Conservation (phyloP, 2,329 filamentous ascomycete species). For the Eutypa lata region DNA sequence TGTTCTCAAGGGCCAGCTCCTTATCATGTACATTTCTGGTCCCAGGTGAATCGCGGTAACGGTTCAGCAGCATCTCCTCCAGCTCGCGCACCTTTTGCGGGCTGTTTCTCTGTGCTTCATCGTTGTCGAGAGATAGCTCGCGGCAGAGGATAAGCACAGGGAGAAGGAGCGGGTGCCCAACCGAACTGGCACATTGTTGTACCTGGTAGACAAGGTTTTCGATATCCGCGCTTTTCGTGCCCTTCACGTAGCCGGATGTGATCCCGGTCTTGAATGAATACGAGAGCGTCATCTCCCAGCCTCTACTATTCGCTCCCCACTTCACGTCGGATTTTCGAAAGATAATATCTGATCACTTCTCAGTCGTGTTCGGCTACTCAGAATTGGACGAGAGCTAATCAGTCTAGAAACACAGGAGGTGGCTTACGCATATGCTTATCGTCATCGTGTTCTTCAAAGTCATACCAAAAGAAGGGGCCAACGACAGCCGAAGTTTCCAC, state of each 20-base stretch:
- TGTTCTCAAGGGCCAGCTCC: conserved; percentile 24
- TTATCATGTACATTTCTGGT: conserved; percentile 12
- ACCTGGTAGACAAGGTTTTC: conserved; percentile 22
- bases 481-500: conserved; percentile 29
- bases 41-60: conserved; percentile 21
- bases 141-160: conserved; percentile 27
- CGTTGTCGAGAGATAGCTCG: conserved; percentile 23
- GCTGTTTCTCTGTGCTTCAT: conserved; percentile 24
- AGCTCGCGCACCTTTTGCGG: conserved; percentile 27
- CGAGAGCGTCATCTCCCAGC: conserved; percentile 32
- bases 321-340: conserved; percentile 33
- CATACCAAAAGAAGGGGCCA: conserved; percentile 34
- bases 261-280: conserved; percentile 25
- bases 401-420: not conserved
- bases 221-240: conserved; percentile 22
- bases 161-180: conserved; percentile 29
- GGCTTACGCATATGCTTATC: conserved; percentile 25
- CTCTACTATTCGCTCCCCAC: conserved; percentile 26
- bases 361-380: not conserved
- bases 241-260: conserved; percentile 32
- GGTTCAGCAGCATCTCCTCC: conserved; percentile 25
- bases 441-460: conserved; percentile 19
- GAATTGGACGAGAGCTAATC: not conserved
- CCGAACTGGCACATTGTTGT: conserved; percentile 20
- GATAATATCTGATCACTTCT: conserved; percentile 23